Base-by-base conservation (phyloP, 768 basidiomycete genomes). In the Auriscalpium orientale region DNA sequence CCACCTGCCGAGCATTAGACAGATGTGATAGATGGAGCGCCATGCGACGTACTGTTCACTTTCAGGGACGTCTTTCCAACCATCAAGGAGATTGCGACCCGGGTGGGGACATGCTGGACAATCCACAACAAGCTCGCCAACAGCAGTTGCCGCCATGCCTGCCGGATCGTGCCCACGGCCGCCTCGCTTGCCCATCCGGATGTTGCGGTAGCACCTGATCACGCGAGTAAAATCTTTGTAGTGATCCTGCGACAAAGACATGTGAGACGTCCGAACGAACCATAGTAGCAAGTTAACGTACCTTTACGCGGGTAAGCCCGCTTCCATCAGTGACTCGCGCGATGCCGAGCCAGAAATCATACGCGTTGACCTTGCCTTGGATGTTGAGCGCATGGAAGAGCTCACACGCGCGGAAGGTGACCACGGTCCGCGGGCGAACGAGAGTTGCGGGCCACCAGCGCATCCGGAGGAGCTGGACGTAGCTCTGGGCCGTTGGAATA, bases 61-160 rank as follows among this genome's bases (percentile, higher is more conserved):
- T 11, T 40, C 40, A 1, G 64, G 54, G 4, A 47, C 54, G 9
- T 44, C 20, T 8, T 64, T 22, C 62, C 61, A 66, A 20, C 55
- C 58, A 7, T 35, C 20, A 2, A 62, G 63, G 2, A 64, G 47
- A 55, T 65, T 68, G 10, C 28, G 18, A 6, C 48, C 54, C 7
- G 63, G 63, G 5, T 60, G 54, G 10, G 67, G 66, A 33, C 67
- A 68, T 0, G 67, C 67, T 1, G 59, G 66, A 52, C 66, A 68
- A 2, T 38, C 35, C 11, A 67, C 36, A 1, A 58, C 62, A 1
- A 63, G 56, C 11, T 53, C 51, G 15, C 66, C 66, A 3, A 47
- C 21, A 1, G 2, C 13, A 0, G 59, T 64, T 7, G 15, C 55
- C 1, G 38, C 15, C 4, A 61, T 21, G 3, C 63, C 66, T 5